Conservation (phyloP, 768 basidiomycete genomes). For the Basidioascus undulatus region DNA sequence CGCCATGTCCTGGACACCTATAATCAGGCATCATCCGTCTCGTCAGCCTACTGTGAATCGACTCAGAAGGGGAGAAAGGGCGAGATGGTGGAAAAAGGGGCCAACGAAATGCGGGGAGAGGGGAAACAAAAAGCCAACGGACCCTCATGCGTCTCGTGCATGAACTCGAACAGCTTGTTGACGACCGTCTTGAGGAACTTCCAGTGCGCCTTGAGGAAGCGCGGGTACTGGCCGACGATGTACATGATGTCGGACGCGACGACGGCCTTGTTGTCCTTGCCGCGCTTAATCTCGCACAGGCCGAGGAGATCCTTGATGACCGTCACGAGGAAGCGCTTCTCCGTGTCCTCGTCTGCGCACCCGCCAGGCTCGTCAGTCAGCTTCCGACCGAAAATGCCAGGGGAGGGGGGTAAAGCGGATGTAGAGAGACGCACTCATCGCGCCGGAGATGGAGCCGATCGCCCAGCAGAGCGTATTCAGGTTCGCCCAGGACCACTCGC, state of each 20-base stretch:
- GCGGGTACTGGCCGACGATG: constrained; percentile 96
- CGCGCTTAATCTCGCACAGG: constrained; percentile 89
- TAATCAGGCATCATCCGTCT: background rate
- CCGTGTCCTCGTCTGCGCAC: constrained; percentile 82
- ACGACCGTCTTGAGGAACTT: constrained; percentile 99
- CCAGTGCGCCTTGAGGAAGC: constrained; percentile 99
- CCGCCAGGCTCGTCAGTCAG: no score
- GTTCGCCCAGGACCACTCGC: constrained; percentile 99
- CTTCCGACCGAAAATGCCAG: no score
- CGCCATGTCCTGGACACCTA: constrained; percentile 99
- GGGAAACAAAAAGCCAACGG: constrained; percentile 7
- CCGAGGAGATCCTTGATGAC: constrained; percentile 98
- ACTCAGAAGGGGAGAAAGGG: no score
- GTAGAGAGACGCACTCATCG: constrained; percentile 56
- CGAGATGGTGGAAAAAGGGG: no score
- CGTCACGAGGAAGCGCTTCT: constrained; percentile 94
- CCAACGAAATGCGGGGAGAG: background rate
- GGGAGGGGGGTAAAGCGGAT: background rate
- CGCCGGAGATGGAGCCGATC: constrained; percentile 94
- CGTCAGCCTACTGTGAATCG: no score
- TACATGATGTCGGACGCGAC: constrained; percentile 44
- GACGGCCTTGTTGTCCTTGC: constrained; percentile 98
- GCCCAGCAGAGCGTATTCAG: constrained; percentile 98
- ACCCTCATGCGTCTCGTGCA: constrained; percentile 99
- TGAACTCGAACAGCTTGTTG: constrained; percentile 98